A percentile compares a stretch with the other conserved stretches of the same genome.
phyloP scores from a whole-genome alignment of 1,139 yeast species.

The Suhomyces yuchorum region DNA sequence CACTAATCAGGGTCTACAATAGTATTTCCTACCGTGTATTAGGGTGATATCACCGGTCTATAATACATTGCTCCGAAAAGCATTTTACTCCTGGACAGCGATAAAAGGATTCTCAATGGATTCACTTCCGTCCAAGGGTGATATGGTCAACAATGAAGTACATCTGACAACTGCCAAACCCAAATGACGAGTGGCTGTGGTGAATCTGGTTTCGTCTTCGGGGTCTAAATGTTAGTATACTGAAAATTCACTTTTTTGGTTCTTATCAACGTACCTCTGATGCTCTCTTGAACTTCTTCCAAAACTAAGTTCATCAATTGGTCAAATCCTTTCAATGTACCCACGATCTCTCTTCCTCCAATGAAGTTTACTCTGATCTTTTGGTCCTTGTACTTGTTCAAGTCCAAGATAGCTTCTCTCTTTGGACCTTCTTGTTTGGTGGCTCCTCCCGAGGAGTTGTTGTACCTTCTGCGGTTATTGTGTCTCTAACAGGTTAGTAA shows the following conservation, averaged over 20 bases:
- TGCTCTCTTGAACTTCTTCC: slow-evolving; percentile 75
- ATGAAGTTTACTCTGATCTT: slow-evolving; percentile 75
- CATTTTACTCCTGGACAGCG: slow-evolving; percentile 16
- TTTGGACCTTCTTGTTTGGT: slow-evolving; percentile 72
- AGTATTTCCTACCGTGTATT: slow-evolving; percentile 1
- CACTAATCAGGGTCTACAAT: too few species aligned
- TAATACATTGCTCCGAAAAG: slow-evolving; percentile 13
- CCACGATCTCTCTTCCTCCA: slow-evolving; percentile 84
- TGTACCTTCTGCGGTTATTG: slow-evolving; percentile 26
- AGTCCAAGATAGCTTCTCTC: slow-evolving; percentile 85
- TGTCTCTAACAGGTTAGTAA: slow-evolving; percentile 13
- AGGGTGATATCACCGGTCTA: slow-evolving; percentile 5
- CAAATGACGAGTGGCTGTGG: slow-evolving; percentile 59
- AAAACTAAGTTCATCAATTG: slow-evolving; percentile 91
- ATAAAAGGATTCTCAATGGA: slow-evolving; percentile 73
- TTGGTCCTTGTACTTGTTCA: slow-evolving; percentile 75
- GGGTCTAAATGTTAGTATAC: slow-evolving; percentile 50
- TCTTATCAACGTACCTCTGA: slow-evolving; percentile 48
- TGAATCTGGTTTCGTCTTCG: slow-evolving; percentile 54
- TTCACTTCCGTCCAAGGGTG: slow-evolving; percentile 85
- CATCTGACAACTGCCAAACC: slow-evolving; percentile 82
- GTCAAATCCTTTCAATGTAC: slow-evolving; percentile 84
- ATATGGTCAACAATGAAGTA: slow-evolving; percentile 73
- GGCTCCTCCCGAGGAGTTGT: slow-evolving; percentile 28
- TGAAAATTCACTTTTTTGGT: neutral